Conservation (phyloP, 2,329 filamentous ascomycete species). For the Biscogniauxia marginata region DNA sequence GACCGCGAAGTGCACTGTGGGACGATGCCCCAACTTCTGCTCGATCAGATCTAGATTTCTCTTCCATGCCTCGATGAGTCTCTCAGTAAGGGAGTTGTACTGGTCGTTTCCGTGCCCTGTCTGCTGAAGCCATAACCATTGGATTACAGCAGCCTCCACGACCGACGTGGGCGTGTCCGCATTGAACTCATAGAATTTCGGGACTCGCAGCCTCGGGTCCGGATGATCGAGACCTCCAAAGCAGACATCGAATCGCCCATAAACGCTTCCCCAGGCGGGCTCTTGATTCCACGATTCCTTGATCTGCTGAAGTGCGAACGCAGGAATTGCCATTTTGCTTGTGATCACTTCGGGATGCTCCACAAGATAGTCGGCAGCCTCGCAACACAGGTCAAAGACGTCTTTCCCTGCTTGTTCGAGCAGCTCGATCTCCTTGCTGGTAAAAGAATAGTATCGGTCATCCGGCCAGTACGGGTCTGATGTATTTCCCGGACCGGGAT, state of each 20-base stretch:
- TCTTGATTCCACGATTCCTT: constrained; percentile 5
- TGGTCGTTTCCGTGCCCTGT: constrained; percentile 9
- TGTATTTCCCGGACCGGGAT: not conserved
- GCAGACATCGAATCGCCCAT: constrained; percentile 11
- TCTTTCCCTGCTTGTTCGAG: constrained; percentile 7
- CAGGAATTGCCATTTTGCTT: constrained; percentile 6
- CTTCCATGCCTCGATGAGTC: constrained; percentile 6
- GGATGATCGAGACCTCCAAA: constrained; percentile 10
- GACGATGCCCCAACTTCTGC: not conserved
- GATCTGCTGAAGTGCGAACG: constrained; percentile 7
- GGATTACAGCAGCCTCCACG: constrained; percentile 3
- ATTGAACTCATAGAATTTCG: constrained; percentile 13
- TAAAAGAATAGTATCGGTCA: constrained; percentile 12
- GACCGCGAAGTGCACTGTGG: constrained; percentile 1
- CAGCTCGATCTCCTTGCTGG: constrained; percentile 2
- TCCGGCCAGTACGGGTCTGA: constrained; percentile 11
- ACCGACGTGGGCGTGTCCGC: constrained; percentile 10
- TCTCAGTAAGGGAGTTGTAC: constrained; percentile 3
- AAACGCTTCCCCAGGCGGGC: constrained; percentile 12
- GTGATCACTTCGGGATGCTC: constrained; percentile 8
- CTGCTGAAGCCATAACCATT: constrained; percentile 11
- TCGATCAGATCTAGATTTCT: constrained; percentile 4
- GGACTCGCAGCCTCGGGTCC: constrained; percentile 1
- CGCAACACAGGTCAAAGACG: constrained; percentile 13
- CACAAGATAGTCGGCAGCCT: constrained; percentile 10